phyloP scores from a whole-genome alignment of 371 early-diverging fungal genomes.

The Mucor indicus region DNA sequence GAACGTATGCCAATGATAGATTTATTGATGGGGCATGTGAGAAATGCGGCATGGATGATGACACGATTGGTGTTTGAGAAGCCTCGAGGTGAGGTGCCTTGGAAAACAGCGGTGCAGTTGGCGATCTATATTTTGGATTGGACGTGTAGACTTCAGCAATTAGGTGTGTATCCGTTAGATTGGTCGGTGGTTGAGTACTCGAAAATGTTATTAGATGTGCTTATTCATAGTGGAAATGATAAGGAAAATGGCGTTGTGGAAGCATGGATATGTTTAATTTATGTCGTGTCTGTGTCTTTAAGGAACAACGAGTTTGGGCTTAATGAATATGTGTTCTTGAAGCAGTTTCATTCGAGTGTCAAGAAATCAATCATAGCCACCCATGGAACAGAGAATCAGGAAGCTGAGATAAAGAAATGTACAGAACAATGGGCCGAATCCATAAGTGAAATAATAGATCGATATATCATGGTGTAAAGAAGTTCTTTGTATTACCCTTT shows the following conservation, averaged over 20 bases:
- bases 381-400: too few relatives aligned
- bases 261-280: slow-evolving; percentile 17
- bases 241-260: slow-evolving; percentile 6
- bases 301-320: background rate
- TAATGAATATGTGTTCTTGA: too few relatives aligned
- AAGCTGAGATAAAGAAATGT: too few relatives aligned
- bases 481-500: too few relatives aligned
- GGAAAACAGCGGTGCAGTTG: slow-evolving; percentile 7
- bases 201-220: slow-evolving; percentile 6
- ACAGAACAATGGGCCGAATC: too few relatives aligned
- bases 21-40: background rate
- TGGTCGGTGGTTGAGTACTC: slow-evolving; percentile 15
- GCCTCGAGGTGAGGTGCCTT: background rate
- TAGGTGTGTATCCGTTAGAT: background rate
- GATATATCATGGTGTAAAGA: too few relatives aligned
- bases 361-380: too few relatives aligned
- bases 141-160: slow-evolving; percentile 17
- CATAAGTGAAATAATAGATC: too few relatives aligned
- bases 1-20: background rate
- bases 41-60: background rate
- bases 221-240: slow-evolving; percentile 14
- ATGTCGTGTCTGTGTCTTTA: slow-evolving; percentile 17
- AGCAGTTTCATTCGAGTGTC: too few relatives aligned
- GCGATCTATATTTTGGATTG: slow-evolving; percentile 16
- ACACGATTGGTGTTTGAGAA: background rate